Conservation (phyloP, 1,139 yeast genomes). For the Debaryomyces sp. region DNA sequence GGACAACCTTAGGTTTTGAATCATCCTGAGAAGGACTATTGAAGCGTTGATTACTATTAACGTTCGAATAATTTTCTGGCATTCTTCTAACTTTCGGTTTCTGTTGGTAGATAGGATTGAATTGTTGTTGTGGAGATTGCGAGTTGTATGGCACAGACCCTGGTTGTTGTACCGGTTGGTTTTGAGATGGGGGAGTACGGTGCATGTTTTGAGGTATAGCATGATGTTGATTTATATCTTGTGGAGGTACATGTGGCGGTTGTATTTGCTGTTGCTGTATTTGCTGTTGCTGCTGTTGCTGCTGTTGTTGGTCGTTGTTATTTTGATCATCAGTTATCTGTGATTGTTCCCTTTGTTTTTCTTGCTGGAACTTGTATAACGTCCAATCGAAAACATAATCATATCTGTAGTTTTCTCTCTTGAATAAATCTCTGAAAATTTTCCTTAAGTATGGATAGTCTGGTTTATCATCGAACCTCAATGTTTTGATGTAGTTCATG, state of each 20-base stretch:
- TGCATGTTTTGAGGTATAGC: slow-evolving; percentile 19
- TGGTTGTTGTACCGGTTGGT: slow-evolving; percentile 17
- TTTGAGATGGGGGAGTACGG: slow-evolving; percentile 19
- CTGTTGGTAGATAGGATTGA: slow-evolving; percentile 8
- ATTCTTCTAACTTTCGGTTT: slow-evolving; percentile 13
- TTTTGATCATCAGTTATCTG: slow-evolving; percentile 32
- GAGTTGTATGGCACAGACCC: slow-evolving; percentile 13
- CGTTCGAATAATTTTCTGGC: slow-evolving; percentile 10
- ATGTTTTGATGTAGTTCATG: slow-evolving; percentile 84
- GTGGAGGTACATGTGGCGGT: neutral
- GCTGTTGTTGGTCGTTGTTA: slow-evolving; percentile 15
- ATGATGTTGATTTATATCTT: slow-evolving; percentile 14
- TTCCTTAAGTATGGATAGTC: slow-evolving; percentile 90
- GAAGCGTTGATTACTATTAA: slow-evolving; percentile 12
- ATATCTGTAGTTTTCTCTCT: slow-evolving; percentile 86
- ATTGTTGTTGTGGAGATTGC: slow-evolving; percentile 10
- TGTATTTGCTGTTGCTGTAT: slow-evolving; percentile 12
- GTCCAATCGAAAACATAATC: slow-evolving; percentile 99
- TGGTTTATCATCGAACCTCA: slow-evolving; percentile 95
- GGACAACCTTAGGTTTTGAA: slow-evolving; percentile 11
- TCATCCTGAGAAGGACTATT: slow-evolving; percentile 12
- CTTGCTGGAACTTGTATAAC: slow-evolving; percentile 73
- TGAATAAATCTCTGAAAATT: slow-evolving; percentile 84
- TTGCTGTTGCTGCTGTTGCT: slow-evolving; percentile 15
- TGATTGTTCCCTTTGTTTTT: slow-evolving; percentile 59